These are phyloP conservation scores for Cryptosporidium sp. DNA, from an alignment of 169 alveolate species.

Conservation along the genomic window DNA sequence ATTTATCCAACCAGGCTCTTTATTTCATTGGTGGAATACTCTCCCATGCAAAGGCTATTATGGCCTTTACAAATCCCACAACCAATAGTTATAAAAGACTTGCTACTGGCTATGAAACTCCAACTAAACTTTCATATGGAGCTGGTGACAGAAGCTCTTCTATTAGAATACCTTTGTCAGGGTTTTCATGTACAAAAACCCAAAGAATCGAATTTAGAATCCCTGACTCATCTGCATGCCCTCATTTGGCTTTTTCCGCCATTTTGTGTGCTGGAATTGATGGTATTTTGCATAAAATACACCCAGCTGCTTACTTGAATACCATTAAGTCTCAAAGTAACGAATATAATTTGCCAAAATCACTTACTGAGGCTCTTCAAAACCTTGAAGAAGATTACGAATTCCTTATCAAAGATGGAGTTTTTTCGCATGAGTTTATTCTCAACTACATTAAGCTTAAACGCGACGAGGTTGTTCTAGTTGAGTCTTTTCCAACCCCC, in stretches of 20 bases:
- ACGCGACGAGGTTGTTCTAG: conserved; percentile 30
- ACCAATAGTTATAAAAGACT: conserved; percentile 85
- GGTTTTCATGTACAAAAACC: conserved; percentile 68
- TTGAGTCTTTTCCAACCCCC: conserved; percentile 69
- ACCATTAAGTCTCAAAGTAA: neutral
- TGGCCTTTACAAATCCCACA: conserved; percentile 85
- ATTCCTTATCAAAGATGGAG: conserved; percentile 69
- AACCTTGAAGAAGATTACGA: conserved; percentile 61
- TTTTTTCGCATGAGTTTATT: conserved; percentile 53
- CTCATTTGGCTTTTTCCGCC: conserved; percentile 84
- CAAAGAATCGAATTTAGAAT: conserved; percentile 85
- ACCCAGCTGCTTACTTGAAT: conserved; percentile 72
- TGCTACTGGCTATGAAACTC: conserved; percentile 86
- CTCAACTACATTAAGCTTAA: conserved; percentile 51
- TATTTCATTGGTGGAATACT: conserved; percentile 85
- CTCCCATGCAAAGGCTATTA: conserved; percentile 83
- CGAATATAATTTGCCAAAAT: conserved; percentile 27
- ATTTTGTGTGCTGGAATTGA: conserved; percentile 87
- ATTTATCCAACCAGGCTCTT: conserved; percentile 81
- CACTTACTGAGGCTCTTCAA: conserved; percentile 56
- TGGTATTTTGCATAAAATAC: conserved; percentile 80
- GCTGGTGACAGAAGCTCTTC: conserved; percentile 87
- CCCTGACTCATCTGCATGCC: conserved; percentile 85
- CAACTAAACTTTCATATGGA: conserved; percentile 80
- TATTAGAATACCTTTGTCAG: conserved; percentile 82